These are phyloP conservation scores for Oryza australiensis DNA, from an alignment of 176 grass and related monocot genomes.

Conservation along the genomic window DNA sequence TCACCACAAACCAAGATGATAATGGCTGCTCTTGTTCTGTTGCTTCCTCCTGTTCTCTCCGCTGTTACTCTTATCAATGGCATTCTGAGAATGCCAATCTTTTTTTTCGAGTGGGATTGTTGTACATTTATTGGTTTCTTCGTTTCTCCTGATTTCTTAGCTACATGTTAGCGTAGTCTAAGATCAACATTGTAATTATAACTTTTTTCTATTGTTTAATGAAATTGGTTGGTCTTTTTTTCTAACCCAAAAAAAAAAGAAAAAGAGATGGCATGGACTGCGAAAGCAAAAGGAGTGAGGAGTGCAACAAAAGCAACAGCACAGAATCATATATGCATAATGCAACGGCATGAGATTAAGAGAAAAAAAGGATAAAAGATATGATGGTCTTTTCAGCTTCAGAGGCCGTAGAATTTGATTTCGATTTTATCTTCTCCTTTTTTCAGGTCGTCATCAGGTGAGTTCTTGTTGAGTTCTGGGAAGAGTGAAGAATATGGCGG, in stretches of 20 bases:
- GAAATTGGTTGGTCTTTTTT: no score
- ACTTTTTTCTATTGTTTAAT: no score
- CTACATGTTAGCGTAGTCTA: no score
- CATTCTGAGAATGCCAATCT: no score
- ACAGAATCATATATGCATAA: neutral
- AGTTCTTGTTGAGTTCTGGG: neutral
- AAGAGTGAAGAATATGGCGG: conserved; percentile 28
- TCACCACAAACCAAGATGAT: neutral
- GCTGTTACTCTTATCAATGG: neutral
- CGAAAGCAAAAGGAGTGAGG: conserved; percentile 30
- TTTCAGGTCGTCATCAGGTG: conserved; percentile 9
- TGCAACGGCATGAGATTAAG: neutral
- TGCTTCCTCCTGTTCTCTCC: neutral
- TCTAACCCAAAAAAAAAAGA: no score
- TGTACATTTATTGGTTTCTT: no score
- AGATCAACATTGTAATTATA: no score
- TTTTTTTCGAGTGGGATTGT: no score
- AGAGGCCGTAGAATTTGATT: neutral
- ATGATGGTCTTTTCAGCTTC: neutral
- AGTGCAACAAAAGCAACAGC: neutral
- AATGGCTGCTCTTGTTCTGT: neutral
- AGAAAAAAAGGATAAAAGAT: neutral
- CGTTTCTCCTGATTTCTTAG: no score
- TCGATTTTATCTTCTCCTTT: neutral
- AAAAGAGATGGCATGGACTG: neutral